Evolutionary conservation across 2,329 filamentous ascomycete genomes (phyloP).

Genomic region (Gaeumannomyces tritici): DNA sequence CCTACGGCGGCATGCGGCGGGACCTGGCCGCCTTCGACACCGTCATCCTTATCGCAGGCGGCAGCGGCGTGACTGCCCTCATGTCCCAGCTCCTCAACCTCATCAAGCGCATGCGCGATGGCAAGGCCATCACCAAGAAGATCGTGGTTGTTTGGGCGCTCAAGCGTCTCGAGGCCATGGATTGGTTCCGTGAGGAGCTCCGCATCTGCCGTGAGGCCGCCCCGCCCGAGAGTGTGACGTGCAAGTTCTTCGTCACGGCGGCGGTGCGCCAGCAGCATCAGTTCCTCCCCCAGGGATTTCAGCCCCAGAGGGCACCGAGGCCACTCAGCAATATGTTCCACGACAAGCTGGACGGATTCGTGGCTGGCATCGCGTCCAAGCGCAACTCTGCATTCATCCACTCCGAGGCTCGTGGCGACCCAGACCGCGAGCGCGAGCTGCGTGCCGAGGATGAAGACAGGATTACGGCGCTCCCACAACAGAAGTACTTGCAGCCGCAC

Average conservation of each 20-base stretch:
- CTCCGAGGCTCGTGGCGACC: slow-evolving; percentile 70
- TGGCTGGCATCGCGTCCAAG: slow-evolving; percentile 79
- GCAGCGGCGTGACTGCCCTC: slow-evolving; percentile 87
- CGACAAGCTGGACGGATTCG: slow-evolving; percentile 79
- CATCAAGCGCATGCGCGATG: slow-evolving; percentile 94
- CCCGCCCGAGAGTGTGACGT: slow-evolving; percentile 79
- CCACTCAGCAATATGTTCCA: slow-evolving; percentile 70
- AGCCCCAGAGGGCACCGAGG: slow-evolving; percentile 40
- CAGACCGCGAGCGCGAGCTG: slow-evolving; percentile 69
- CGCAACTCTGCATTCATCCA: slow-evolving; percentile 76
- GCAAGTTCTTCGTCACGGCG: slow-evolving; percentile 89
- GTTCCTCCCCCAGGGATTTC: background rate
- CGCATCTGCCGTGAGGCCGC: slow-evolving; percentile 85
- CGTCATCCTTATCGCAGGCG: slow-evolving; percentile 85
- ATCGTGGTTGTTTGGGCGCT: slow-evolving; percentile 92
- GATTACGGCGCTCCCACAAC: slow-evolving; percentile 69
- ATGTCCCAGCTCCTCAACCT: slow-evolving; percentile 85
- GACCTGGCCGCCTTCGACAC: slow-evolving; percentile 89
- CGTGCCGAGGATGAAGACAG: slow-evolving; percentile 76
- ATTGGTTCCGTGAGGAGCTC: slow-evolving; percentile 95
- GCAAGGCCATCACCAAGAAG: slow-evolving; percentile 84
- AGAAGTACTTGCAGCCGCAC: slow-evolving; percentile 52
- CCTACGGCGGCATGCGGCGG: slow-evolving; percentile 88
- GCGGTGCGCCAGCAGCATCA: slow-evolving; percentile 43
- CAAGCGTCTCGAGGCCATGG: slow-evolving; percentile 84